Evolutionary conservation across 805 yeast genomes (phyloP).

Genomic region (Hyphopichia homilentoma): DNA sequence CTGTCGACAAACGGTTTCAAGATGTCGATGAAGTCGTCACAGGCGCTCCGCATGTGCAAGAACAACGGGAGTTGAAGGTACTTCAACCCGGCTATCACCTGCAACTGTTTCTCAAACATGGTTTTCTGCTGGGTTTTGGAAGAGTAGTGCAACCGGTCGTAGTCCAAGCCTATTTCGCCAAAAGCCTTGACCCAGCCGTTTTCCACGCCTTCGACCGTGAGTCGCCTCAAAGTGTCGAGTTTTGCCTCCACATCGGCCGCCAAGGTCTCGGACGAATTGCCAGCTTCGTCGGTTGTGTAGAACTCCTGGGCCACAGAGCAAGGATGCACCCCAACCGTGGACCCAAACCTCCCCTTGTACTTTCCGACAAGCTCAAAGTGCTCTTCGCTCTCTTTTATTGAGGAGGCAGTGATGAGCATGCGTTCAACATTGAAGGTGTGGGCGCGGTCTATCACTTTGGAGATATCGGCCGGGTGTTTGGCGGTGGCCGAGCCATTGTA

Average conservation of each 20-base stretch:
- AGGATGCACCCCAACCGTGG: slow-evolving; percentile 96
- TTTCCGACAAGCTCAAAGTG: slow-evolving; percentile 54
- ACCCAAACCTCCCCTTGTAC: slow-evolving; percentile 34
- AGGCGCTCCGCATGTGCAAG: slow-evolving; percentile 84
- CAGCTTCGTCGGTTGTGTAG: slow-evolving; percentile 18
- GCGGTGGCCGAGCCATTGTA: slow-evolving; percentile 59
- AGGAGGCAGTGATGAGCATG: slow-evolving; percentile 82
- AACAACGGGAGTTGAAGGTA: slow-evolving; percentile 68
- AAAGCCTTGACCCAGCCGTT: slow-evolving; percentile 67
- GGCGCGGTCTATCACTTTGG: slow-evolving; percentile 64
- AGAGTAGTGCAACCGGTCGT: slow-evolving; percentile 81
- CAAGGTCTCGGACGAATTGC: slow-evolving; percentile 32
- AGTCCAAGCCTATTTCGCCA: slow-evolving; percentile 96
- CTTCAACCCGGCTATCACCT: slow-evolving; percentile 44
- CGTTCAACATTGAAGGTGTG: slow-evolving; percentile 57
- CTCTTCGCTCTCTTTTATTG: slow-evolving; percentile 59
- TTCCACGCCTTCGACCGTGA: slow-evolving; percentile 47
- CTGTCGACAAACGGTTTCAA: slow-evolving; percentile 58
- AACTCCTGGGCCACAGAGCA: slow-evolving; percentile 62
- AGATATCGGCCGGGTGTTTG: slow-evolving; percentile 65
- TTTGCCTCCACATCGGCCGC: slow-evolving; percentile 35
- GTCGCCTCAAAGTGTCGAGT: slow-evolving; percentile 42
- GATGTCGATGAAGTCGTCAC: slow-evolving; percentile 69
- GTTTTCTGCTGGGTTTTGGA: slow-evolving; percentile 60
- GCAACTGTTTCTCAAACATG: slow-evolving; percentile 72